Evolutionary conservation across 768 basidiomycete genomes (phyloP).

Genomic region (Chalciporus chontae): DNA sequence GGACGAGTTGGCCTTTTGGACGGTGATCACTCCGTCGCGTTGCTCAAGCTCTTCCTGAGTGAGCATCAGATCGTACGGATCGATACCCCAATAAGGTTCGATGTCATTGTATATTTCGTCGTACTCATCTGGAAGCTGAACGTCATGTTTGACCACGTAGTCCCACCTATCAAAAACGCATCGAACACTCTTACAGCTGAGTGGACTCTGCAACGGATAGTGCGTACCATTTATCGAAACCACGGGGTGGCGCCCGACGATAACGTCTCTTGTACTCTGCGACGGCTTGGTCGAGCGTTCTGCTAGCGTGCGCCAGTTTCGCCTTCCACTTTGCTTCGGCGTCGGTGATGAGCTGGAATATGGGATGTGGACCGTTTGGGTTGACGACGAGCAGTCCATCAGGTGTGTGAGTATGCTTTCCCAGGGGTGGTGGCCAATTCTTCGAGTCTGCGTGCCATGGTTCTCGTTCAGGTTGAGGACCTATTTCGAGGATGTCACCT

Average conservation of each 20-base stretch:
- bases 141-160: conserved; percentile 36
- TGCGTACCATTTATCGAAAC: conserved; percentile 42
- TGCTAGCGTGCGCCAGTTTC: conserved; percentile 34
- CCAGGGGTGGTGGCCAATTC: background rate
- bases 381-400: conserved; percentile 36
- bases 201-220: background rate
- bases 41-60: conserved; percentile 23
- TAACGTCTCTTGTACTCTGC: conserved; percentile 37
- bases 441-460: background rate
- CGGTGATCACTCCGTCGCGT: conserved; percentile 10
- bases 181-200: background rate
- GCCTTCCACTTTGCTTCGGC: conserved; percentile 37
- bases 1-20: conserved; percentile 18
- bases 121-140: conserved; percentile 45
- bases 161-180: conserved; percentile 33
- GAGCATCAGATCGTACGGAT: conserved; percentile 24
- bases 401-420: conserved; percentile 18
- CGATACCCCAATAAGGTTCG: conserved; percentile 36
- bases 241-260: conserved; percentile 34
- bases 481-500: background rate
- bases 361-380: conserved; percentile 38
- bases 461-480: background rate
- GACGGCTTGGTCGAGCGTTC: conserved; percentile 35
- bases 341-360: conserved; percentile 38
- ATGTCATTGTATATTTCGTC: conserved; percentile 41